Conservation (phyloP, 2,329 filamentous ascomycete species). For the Microsporum canis region DNA sequence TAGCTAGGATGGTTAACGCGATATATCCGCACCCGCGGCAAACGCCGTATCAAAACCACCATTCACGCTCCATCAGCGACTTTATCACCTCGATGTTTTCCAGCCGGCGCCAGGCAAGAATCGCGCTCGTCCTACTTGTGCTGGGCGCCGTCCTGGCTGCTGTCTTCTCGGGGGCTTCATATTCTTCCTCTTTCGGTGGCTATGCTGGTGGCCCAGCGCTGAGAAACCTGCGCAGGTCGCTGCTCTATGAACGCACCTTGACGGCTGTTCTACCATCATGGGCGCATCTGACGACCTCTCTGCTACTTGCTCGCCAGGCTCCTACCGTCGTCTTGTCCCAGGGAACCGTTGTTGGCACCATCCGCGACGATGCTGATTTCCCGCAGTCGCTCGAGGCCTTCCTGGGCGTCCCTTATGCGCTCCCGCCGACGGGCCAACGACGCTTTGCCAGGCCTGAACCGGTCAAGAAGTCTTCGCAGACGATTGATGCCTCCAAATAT, state of each 20-base stretch:
- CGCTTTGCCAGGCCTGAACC: constrained; percentile 35
- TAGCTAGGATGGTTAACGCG: neutral
- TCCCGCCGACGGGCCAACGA: constrained; percentile 26
- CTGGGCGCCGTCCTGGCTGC: neutral
- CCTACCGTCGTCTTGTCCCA: constrained; percentile 18
- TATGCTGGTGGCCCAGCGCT: neutral
- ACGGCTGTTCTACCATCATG: constrained; percentile 7
- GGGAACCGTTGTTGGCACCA: constrained; percentile 23
- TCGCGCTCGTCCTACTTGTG: neutral
- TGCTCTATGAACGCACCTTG: constrained; percentile 7
- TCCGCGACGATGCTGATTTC: constrained; percentile 15
- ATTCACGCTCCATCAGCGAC: neutral
- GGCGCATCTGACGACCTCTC: constrained; percentile 5
- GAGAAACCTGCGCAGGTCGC: neutral
- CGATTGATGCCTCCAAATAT: constrained; percentile 29
- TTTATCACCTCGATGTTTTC: neutral
- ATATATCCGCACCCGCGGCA: neutral
- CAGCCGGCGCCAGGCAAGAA: neutral
- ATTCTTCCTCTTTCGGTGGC: neutral
- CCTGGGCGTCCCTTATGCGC: constrained; percentile 40
- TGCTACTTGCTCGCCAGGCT: constrained; percentile 7
- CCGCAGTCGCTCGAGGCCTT: constrained; percentile 31
- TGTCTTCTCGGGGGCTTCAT: neutral
- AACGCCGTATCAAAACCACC: neutral
- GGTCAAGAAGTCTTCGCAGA: constrained; percentile 17